Evolutionary conservation across 257 asterid genomes (phyloP).

Genomic region (Catharanthus roseus): DNA sequence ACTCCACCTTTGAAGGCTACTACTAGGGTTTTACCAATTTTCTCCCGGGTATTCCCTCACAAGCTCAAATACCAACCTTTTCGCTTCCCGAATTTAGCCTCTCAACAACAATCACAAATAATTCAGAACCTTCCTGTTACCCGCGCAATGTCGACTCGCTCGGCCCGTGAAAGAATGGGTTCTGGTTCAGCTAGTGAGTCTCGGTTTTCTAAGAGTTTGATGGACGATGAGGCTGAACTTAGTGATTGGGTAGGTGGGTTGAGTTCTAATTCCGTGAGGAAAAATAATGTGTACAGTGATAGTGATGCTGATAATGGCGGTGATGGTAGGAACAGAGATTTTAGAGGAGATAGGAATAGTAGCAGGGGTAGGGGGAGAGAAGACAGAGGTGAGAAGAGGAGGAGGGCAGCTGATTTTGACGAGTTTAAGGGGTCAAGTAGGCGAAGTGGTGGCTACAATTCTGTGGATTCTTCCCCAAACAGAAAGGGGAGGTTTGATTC

Average conservation of each 20-base stretch:
- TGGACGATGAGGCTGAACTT: constrained; percentile 92
- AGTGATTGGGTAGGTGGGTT: constrained; percentile 91
- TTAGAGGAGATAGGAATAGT: constrained; percentile 18
- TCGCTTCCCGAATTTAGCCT: constrained; percentile 26
- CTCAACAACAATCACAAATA: constrained; percentile 10
- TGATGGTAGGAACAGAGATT: constrained; percentile 18
- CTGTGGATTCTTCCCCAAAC: constrained; percentile 18
- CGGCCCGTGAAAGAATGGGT: constrained; percentile 35
- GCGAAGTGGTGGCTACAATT: constrained; percentile 16
- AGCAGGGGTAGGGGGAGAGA: constrained; percentile 17
- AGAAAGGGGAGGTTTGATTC: constrained; percentile 41
- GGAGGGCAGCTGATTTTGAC: constrained; percentile 32
- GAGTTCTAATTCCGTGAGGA: constrained; percentile 52
- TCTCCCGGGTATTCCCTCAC: constrained; percentile 57
- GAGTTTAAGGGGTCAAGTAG: constrained; percentile 18
- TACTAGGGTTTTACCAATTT: constrained; percentile 34
- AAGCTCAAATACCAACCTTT: constrained; percentile 38
- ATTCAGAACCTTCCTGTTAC: constrained; percentile 10
- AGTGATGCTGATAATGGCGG: constrained; percentile 47
- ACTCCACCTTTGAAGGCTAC: constrained; percentile 15
- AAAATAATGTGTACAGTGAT: constrained; percentile 53
- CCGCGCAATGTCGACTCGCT: constrained; percentile 33
- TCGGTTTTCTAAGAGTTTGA: constrained; percentile 58
- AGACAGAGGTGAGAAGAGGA: constrained; percentile 39
- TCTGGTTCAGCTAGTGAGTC: constrained; percentile 24